A percentile compares a stretch with the other conserved stretches of the same genome.
Conservation (phyloP, 441 rosid genomes). For the Populus hybrid region DNA sequence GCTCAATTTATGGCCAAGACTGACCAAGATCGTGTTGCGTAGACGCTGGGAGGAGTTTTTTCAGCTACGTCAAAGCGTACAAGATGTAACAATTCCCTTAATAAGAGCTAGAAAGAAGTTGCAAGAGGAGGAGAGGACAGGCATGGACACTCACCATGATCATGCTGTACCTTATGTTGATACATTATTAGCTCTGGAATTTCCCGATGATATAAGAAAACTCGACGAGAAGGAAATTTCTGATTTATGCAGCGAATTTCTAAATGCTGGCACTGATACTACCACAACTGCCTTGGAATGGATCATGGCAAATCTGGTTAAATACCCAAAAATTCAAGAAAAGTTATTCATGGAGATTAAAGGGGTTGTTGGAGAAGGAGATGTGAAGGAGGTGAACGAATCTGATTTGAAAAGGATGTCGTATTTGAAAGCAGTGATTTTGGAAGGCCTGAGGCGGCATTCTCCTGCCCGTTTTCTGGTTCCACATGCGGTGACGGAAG, state of each 20-base stretch:
- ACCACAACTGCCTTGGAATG: conserved; percentile 18
- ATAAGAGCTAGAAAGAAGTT: conserved; percentile 6
- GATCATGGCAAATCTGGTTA: conserved; percentile 29
- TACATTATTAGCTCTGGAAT: conserved; percentile 13
- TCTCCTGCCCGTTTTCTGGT: background rate
- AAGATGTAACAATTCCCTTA: conserved; percentile 4
- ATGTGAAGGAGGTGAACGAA: background rate
- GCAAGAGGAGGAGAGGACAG: background rate
- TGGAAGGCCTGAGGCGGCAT: conserved; percentile 15
- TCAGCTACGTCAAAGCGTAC: background rate
- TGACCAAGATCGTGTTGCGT: conserved; percentile 5
- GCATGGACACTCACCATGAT: background rate
- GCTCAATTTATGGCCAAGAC: conserved; percentile 4
- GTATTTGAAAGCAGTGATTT: conserved; percentile 15
- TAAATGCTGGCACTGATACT: conserved; percentile 16
- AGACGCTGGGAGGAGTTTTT: conserved; percentile 5
- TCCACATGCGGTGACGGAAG: background rate
- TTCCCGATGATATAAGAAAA: conserved; percentile 19
- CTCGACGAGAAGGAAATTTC: conserved; percentile 11
- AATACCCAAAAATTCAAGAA: conserved; percentile 21
- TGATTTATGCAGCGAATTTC: conserved; percentile 8
- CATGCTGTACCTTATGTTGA: conserved; percentile 10
- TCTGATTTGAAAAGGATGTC: conserved; percentile 6
- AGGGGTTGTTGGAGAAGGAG: background rate
- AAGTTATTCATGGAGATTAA: conserved; percentile 18